Conservation (phyloP, 78 protist genomes). For the Polysphondylium violaceum region DNA sequence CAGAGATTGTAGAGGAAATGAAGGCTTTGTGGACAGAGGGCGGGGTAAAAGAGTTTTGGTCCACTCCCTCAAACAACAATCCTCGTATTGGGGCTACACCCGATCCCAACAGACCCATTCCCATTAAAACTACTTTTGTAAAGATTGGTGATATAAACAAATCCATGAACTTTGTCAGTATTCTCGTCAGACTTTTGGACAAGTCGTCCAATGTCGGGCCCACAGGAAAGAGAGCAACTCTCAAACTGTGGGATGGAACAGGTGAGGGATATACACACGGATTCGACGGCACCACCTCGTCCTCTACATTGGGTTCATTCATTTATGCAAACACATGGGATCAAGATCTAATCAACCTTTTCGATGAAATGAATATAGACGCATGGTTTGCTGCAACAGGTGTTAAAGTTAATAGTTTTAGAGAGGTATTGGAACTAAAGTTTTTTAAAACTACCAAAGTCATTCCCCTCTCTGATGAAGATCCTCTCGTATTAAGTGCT, state of each 20-base stretch:
- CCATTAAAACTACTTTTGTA: background rate
- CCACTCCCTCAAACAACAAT: background rate
- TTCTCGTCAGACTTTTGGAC: background rate
- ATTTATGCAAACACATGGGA: conserved; percentile 15
- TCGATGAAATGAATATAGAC: background rate
- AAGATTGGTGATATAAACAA: background rate
- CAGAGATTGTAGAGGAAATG: background rate
- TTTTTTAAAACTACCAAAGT: conserved; percentile 1
- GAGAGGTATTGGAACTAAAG: conserved; percentile 8
- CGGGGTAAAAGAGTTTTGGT: background rate
- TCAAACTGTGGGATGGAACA: conserved; percentile 62
- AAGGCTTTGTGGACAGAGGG: background rate
- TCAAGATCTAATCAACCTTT: background rate
- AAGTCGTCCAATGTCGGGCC: background rate
- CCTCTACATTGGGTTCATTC: background rate
- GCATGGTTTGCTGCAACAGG: background rate
- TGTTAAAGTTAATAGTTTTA: background rate
- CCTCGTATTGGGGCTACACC: background rate
- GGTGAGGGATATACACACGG: too few species aligned
- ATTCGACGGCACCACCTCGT: too few species aligned
- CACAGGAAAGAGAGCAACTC: background rate
- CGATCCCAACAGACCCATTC: background rate
- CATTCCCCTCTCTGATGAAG: background rate
- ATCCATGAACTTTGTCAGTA: background rate
- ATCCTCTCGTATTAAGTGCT: background rate